These are phyloP conservation scores for Leccinum uliginosum DNA, from an alignment of 768 basidiomycete genomes.

Conservation along the genomic window DNA sequence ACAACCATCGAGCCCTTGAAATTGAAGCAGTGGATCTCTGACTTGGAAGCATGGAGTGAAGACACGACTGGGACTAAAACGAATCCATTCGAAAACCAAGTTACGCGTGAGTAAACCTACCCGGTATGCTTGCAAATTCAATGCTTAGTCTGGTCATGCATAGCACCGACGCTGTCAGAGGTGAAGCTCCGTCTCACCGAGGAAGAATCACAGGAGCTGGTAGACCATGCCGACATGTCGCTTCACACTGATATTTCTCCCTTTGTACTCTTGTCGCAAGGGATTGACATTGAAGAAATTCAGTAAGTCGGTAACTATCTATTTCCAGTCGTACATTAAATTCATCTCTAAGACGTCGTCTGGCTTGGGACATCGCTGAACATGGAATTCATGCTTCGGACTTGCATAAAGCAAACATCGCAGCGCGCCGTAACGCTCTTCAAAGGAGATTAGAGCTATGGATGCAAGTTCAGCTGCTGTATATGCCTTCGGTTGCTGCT, in stretches of 20 bases:
- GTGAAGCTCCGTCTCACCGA: not conserved
- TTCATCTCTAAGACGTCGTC: not conserved
- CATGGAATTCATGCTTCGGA: not conserved
- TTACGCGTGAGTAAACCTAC: not conserved
- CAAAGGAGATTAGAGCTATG: not conserved
- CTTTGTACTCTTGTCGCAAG: not conserved
- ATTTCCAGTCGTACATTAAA: too few relatives aligned
- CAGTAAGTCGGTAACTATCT: too few relatives aligned
- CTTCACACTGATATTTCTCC: not conserved
- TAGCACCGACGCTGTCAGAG: not conserved
- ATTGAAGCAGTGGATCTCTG: not conserved
- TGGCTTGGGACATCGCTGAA: not conserved
- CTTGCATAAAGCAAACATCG: not conserved
- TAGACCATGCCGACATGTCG: not conserved
- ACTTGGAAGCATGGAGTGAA: not conserved
- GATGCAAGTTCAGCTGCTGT: not conserved
- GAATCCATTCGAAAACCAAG: not conserved
- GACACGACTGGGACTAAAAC: not conserved
- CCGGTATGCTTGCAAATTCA: not conserved
- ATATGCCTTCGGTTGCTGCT: constrained; percentile 1
- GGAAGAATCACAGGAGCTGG: not conserved
- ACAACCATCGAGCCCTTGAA: not conserved
- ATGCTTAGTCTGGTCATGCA: not conserved
- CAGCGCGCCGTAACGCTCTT: not conserved
- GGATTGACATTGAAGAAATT: not conserved